Evolutionary conservation across 345 rosid genomes (phyloP), one percentile per base, ranked within the genome.

Genomic region (Linum usitatissimum): DNA sequence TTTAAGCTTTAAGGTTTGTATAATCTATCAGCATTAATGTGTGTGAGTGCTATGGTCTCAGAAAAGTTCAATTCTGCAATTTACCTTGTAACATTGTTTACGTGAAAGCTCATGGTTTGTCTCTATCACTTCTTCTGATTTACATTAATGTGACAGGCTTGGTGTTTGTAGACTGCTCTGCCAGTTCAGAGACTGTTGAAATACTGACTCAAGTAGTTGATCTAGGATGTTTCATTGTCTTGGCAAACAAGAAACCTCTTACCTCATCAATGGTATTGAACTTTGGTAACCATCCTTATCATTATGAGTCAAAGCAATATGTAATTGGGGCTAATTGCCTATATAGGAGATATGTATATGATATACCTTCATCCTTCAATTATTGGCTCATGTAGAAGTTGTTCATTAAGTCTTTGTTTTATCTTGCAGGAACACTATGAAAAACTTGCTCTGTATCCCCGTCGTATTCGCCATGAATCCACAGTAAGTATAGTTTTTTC

Each of bases 161-260:
- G 76, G 89, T 74, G 20, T 61, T 85, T 54, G 85, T 86, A 53
- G 98, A 92, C 82, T 87, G 95, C 79, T 87, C 98, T 53, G 96
- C 98, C 18, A 85, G 88, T 74, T 66, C 75, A 0, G 86, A 82
- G 59, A 86, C 88, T 34, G 59, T 79, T 63, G 76, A 73, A 59
- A 48, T 89, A 57, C 74, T 89, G 68, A 76, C 65, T 28, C 73
- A 68, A 72, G 86, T 71, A 61, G 81, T 81, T 53, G 89, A 83
- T 55, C 63, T 76, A 61, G 84, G 96, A 65, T 85, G 96, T 70
- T 89, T 86, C 58, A n/a, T 77, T 36, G 86, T 92, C 77, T 65
- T 92, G 63, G 98, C 98, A 53, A 89, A 92, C 70, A 92, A 92
- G 80, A 92, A 89, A 76, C 96, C 98, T 72, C 86, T 87, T 64